Conservation (phyloP, 352 stramenopile species). For the Pythium coloratum region DNA sequence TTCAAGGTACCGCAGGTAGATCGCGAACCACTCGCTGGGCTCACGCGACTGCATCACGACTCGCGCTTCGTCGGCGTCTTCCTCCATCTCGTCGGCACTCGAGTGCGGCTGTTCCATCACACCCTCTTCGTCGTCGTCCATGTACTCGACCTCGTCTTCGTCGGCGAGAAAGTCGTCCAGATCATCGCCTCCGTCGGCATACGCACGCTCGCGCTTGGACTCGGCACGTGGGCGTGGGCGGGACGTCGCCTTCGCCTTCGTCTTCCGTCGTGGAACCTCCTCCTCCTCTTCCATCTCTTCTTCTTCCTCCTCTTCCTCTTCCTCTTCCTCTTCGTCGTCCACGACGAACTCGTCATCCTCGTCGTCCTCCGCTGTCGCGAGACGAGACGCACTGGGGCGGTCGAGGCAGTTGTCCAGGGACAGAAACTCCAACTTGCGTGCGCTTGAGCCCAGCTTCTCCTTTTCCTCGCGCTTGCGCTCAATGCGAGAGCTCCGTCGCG, state of each 20-base stretch:
- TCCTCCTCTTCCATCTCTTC: no score
- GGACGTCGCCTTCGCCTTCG: neutral
- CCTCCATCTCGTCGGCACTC: conserved; percentile 43
- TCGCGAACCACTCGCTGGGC: conserved; percentile 76
- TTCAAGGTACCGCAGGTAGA: conserved; percentile 84
- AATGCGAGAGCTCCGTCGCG: conserved; percentile 60
- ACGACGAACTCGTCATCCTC: conserved; percentile 38
- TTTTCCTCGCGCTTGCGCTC: conserved; percentile 57
- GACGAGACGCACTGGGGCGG: neutral
- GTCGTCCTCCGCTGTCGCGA: conserved; percentile 18
- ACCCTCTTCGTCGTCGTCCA: conserved; percentile 80
- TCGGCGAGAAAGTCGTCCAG: conserved; percentile 78
- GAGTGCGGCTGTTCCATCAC: conserved; percentile 56
- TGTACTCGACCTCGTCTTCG: conserved; percentile 86
- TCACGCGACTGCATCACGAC: conserved; percentile 54
- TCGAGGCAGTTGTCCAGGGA: conserved; percentile 74
- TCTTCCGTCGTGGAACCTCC: neutral
- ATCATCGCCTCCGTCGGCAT: conserved; percentile 62
- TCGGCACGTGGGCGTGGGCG: neutral
- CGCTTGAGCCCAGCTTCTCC: conserved; percentile 27
- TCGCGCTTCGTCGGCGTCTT: conserved; percentile 41
- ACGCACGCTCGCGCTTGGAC: conserved; percentile 29
- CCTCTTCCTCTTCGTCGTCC: conserved; percentile 30
- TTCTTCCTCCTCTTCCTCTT: conserved; percentile 20
- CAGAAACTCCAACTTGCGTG: conserved; percentile 57